A percentile compares a stretch with the other conserved stretches of the same genome.
Conservation (phyloP, 176 grass and related monocot species). For the Aegilops umbellulata region DNA sequence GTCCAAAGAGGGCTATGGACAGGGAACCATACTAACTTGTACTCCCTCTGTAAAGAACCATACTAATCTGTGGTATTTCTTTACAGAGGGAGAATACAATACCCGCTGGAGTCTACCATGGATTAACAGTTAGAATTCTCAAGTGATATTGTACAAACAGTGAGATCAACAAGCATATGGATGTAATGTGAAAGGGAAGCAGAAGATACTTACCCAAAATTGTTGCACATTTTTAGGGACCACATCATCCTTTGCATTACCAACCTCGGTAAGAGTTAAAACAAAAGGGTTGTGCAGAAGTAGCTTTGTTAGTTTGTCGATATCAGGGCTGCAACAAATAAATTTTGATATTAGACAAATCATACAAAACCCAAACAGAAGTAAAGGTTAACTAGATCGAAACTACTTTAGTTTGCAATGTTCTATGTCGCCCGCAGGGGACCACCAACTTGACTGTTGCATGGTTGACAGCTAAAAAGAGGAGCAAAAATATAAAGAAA, state of each 20-base stretch:
- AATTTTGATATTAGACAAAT: constrained; percentile 19
- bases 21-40: constrained; percentile 3
- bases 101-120: neutral
- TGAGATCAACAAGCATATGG: neutral
- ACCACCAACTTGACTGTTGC: too few relatives aligned
- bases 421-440: too few relatives aligned
- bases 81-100: neutral
- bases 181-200: neutral
- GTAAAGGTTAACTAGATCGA: neutral
- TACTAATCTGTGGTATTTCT: too few relatives aligned
- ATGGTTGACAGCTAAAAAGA: too few relatives aligned
- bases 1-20: neutral
- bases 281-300: constrained; percentile 88
- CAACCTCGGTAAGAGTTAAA: constrained; percentile 81
- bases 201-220: constrained; percentile 62
- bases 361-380: constrained; percentile 17
- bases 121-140: neutral
- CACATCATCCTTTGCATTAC: constrained; percentile 62
- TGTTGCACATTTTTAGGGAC: constrained; percentile 85
- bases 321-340: constrained; percentile 56
- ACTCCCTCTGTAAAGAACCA: too few relatives aligned
- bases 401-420: constrained; percentile 11
- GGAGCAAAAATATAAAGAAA: too few relatives aligned
- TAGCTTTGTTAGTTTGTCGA: constrained; percentile 89
- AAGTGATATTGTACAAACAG: constrained; percentile 13